phyloP scores from a whole-genome alignment of 2,329 filamentous ascomycete species.

The Ophiostoma pallidulum region DNA sequence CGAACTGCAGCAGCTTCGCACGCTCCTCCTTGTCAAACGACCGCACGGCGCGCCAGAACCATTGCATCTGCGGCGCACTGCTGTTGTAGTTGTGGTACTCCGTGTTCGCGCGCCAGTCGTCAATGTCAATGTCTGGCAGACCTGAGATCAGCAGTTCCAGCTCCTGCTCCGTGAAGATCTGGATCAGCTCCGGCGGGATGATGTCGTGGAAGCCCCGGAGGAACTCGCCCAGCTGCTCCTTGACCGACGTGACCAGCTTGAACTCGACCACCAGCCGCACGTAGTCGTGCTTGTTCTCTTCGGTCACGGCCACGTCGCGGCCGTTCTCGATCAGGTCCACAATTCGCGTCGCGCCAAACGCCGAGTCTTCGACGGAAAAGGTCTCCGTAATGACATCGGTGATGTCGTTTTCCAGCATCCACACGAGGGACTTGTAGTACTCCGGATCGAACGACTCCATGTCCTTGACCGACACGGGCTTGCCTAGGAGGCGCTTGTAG shows the following conservation, averaged over 20 bases:
- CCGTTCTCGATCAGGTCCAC: constrained; percentile 83
- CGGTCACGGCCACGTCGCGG: constrained; percentile 84
- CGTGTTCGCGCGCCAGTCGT: constrained; percentile 98
- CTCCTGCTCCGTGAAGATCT: constrained; percentile 98
- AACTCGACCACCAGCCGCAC: constrained; percentile 91
- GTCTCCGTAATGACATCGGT: constrained; percentile 96
- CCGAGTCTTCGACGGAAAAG: constrained; percentile 88
- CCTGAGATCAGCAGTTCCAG: constrained; percentile 93
- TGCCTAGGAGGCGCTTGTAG: constrained; percentile 94
- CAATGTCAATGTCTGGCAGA: constrained; percentile 91
- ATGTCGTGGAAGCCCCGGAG: constrained; percentile 96
- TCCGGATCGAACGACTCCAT: constrained; percentile 98
- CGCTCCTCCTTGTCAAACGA: constrained; percentile 99
- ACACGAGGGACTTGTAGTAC: constrained; percentile 96
- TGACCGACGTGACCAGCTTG: constrained; percentile 81
- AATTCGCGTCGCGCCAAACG: constrained; percentile 80
- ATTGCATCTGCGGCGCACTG: constrained; percentile 93
- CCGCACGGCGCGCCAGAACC: constrained; percentile 97
- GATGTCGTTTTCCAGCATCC: constrained; percentile 98
- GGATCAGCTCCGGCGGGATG: constrained; percentile 84
- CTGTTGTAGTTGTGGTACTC: constrained; percentile 97
- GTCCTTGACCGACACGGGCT: constrained; percentile 93
- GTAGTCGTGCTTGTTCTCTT: constrained; percentile 98
- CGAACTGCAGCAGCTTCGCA: constrained; percentile 93
- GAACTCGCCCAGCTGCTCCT: constrained; percentile 91